Percentiles rank a stretch among this genome's conserved stretches.
phyloP scores from a whole-genome alignment of 192 early-diverging fungal species.

The Backusella tuberculispora region DNA sequence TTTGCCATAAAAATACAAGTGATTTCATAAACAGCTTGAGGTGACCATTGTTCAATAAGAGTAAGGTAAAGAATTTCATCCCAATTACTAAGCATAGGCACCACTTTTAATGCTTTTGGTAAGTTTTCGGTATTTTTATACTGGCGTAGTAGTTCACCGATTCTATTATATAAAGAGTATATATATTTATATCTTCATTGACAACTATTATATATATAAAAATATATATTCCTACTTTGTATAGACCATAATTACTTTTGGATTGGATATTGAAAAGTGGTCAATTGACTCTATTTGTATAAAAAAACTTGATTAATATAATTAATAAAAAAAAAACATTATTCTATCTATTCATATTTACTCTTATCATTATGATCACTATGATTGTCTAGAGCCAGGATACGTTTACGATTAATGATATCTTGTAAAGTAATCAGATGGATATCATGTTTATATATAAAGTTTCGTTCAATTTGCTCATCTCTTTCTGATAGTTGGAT shows the following conservation, averaged over 20 bases:
- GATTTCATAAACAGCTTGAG: conserved; percentile 11
- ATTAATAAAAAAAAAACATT: background rate
- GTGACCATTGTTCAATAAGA: conserved; percentile 7
- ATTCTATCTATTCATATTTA: background rate
- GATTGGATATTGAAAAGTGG: background rate
- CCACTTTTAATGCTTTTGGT: conserved; percentile 16
- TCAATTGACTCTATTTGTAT: background rate
- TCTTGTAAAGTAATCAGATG: background rate
- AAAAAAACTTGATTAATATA: background rate
- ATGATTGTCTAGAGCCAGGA: background rate
- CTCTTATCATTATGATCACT: background rate
- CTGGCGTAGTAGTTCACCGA: background rate
- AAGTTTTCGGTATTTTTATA: conserved; percentile 1
- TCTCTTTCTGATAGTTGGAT: background rate
- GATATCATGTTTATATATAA: conserved; percentile 1
- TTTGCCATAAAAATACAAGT: conserved; percentile 16
- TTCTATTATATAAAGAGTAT: background rate
- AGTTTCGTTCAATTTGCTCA: background rate
- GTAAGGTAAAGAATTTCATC: conserved; percentile 22
- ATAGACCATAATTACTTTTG: conserved; percentile 14
- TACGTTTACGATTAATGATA: background rate
- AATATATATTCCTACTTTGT: background rate
- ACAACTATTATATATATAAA: background rate
- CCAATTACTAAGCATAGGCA: conserved; percentile 25
- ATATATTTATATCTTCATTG: too few species aligned